Evolutionary conservation across 352 stramenopile genomes (phyloP).

Genomic region (Phytophthora sp.): DNA sequence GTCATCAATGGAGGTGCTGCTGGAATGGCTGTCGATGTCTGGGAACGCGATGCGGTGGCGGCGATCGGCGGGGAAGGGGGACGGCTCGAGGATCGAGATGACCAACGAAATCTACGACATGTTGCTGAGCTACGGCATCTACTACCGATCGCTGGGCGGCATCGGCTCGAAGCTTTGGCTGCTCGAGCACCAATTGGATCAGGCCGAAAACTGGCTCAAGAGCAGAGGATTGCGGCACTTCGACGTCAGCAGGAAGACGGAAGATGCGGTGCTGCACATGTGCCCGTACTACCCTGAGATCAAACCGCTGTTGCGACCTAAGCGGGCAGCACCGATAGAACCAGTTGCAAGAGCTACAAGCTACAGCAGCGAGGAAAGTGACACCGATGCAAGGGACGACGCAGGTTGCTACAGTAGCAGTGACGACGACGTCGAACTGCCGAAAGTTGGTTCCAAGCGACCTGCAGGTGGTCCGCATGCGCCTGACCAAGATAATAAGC

Average conservation of each 20-base stretch:
- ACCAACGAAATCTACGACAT: conserved; percentile 7
- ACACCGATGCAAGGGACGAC: not conserved
- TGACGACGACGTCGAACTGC: not conserved
- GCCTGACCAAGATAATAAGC: not conserved
- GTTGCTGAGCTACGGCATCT: conserved; percentile 6
- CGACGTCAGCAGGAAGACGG: not conserved
- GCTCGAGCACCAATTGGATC: conserved; percentile 2
- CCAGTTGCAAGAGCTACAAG: not conserved
- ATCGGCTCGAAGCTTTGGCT: conserved; percentile 2
- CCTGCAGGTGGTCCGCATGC: not conserved
- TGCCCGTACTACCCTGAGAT: conserved; percentile 12
- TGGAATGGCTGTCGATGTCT: conserved; percentile 8
- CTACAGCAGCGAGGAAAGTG: not conserved
- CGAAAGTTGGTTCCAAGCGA: not conserved
- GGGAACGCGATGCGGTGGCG: conserved; percentile 6
- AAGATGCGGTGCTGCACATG: conserved; percentile 5
- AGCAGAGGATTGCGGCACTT: not conserved
- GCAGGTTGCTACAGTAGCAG: not conserved
- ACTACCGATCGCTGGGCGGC: not conserved
- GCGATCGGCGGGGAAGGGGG: not conserved
- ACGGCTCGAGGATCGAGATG: not conserved
- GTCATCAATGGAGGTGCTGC: conserved; percentile 7
- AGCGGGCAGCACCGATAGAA: not conserved
- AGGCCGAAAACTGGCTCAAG: conserved; percentile 10
- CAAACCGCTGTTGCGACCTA: not conserved